These are phyloP conservation scores for Raffaelea deltoideospora DNA, from an alignment of 2,329 filamentous ascomycete genomes.

Conservation along the genomic window DNA sequence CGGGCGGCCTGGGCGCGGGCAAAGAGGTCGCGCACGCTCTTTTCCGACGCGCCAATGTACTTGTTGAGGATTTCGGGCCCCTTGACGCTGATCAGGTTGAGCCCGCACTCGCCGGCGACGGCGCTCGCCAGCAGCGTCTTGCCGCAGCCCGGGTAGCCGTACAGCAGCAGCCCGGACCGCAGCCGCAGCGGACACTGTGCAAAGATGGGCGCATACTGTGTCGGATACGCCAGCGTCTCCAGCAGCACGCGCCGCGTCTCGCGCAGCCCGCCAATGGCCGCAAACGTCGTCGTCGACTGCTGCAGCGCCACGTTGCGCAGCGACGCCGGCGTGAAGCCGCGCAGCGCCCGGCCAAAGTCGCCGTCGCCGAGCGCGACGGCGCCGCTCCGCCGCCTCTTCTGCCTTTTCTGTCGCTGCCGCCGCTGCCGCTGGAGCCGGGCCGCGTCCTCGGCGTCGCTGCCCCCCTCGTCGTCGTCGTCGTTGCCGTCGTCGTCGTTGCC, in stretches of 20 bases:
- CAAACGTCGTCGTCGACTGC: slow-evolving; percentile 82
- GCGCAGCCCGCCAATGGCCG: slow-evolving; percentile 75
- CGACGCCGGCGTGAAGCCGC: slow-evolving; percentile 89
- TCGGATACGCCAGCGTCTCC: slow-evolving; percentile 92
- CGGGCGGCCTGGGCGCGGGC: slow-evolving; percentile 80
- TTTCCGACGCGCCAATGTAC: slow-evolving; percentile 95
- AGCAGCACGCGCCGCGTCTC: slow-evolving; percentile 82
- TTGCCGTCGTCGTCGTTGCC: slow-evolving; percentile 22
- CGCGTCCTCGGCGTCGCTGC: too few relatives aligned
- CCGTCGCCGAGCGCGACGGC: slow-evolving; percentile 49
- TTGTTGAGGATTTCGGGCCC: slow-evolving; percentile 98
- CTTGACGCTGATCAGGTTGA: slow-evolving; percentile 98
- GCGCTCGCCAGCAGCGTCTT: slow-evolving; percentile 93
- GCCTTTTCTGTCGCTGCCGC: too few relatives aligned
- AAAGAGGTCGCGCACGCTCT: slow-evolving; percentile 88
- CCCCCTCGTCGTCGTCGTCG: slow-evolving; percentile 22
- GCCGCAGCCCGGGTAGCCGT: slow-evolving; percentile 90
- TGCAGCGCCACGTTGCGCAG: slow-evolving; percentile 89
- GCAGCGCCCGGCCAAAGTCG: slow-evolving; percentile 74
- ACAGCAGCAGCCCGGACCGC: slow-evolving; percentile 80
- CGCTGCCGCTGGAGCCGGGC: too few relatives aligned
- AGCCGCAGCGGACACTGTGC: slow-evolving; percentile 89
- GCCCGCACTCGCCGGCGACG: slow-evolving; percentile 91
- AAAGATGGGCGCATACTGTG: slow-evolving; percentile 95
- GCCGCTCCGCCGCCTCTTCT: too few relatives aligned